Base-by-base conservation (phyloP, 768 basidiomycete genomes). In the Psilocybe azurescens region DNA sequence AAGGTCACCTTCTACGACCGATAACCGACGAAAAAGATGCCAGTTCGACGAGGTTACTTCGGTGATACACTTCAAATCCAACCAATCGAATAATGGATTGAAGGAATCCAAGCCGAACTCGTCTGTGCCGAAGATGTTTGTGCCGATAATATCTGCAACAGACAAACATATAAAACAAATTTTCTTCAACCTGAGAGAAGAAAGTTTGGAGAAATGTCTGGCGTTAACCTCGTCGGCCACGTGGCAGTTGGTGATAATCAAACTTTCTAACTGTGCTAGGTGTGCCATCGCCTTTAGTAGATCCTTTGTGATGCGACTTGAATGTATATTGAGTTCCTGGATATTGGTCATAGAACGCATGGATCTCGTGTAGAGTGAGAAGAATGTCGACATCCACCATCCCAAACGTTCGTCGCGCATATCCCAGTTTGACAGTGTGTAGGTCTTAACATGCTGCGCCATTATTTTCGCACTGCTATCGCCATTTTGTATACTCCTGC, bases 161-260 rank as follows among this genome's bases (percentile, higher is more conserved):
- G 8, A 8, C 38, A 39, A 30, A 8, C 36, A n/a, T 18, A 13
- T 24, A 39, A 55, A 11, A 3, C 6, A 9, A 4, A 61, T 18
- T 14, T 32, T 33, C 29, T 55, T 56, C 18, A 56, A 33, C 20
- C 24, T 28, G 9, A 56, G 53, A 29, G 20, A 41, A 16, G 53
- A 51, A 8, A 56, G 38, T 13, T 55, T 55, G 9, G 16, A 14
- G 4, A 61, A 24, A 39, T 56, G 38, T 30, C 51, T 61, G 30
- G 13, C 13, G 9, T 18, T 13, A 18, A 50, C 28, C 3, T 61
- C 30, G 8, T 39, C 28, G n/a, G 32, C 47, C 6, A 49, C 6
- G 6, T 5, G 1, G 30, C 60, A 61, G 8, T 28, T 3, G 1
- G 3, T 18, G 16, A 61, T 11, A 16, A 1, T 18, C 36, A 61